phyloP scores from a whole-genome alignment of 148 eudicot genomes.

The Chenopodium formosanum region DNA sequence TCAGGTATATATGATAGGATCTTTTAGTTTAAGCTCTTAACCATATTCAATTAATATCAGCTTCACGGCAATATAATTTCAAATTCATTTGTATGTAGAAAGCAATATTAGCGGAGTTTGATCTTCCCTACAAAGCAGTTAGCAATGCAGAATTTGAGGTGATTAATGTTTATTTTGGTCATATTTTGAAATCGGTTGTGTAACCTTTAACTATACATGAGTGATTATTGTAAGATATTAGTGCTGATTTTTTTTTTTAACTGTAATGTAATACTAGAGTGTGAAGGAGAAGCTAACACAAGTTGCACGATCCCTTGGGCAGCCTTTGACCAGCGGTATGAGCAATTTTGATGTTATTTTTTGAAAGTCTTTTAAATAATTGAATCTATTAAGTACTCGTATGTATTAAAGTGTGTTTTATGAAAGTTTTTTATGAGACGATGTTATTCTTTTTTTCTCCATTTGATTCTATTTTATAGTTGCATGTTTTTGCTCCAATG shows the following conservation, averaged over 20 bases:
- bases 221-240: neutral
- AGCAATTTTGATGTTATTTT: neutral
- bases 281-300: slow-evolving; percentile 70
- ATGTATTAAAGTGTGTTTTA: neutral
- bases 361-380: neutral
- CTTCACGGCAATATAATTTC: slow-evolving; percentile 9
- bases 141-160: slow-evolving; percentile 73
- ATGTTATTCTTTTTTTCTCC: neutral
- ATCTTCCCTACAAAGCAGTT: slow-evolving; percentile 68
- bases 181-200: neutral
- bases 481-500: neutral
- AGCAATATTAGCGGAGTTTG: slow-evolving; percentile 63
- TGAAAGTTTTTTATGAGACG: neutral
- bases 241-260: slow-evolving; percentile 4
- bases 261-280: slow-evolving; percentile 38
- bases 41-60: neutral
- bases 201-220: neutral
- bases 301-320: slow-evolving; percentile 68
- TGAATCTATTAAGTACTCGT: neutral
- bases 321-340: slow-evolving; percentile 45
- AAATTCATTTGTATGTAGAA: slow-evolving; percentile 39
- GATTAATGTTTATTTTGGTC: slow-evolving; percentile 8
- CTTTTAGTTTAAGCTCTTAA: neutral
- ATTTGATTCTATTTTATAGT: neutral
- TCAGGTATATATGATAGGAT: slow-evolving; percentile 38